These are phyloP conservation scores for Pythium myriotylum DNA, from an alignment of 352 stramenopile genomes.

Conservation along the genomic window DNA sequence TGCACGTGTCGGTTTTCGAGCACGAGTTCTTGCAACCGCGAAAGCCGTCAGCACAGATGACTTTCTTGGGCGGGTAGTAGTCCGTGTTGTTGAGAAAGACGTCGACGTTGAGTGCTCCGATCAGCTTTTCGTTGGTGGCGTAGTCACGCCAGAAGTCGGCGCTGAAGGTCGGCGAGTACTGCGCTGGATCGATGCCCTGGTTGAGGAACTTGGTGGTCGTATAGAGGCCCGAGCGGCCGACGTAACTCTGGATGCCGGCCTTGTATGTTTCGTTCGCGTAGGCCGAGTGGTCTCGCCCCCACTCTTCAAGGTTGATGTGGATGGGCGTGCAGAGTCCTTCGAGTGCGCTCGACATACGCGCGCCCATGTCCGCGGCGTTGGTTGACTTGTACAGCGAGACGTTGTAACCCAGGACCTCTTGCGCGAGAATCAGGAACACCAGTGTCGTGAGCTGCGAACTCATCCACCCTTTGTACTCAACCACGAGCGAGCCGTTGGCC, in stretches of 20 bases:
- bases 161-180: conserved; percentile 21
- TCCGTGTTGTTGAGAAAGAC: conserved; percentile 27
- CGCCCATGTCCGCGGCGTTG: background rate
- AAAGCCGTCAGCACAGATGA: conserved; percentile 28
- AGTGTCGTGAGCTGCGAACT: conserved; percentile 31
- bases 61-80: conserved; percentile 37
- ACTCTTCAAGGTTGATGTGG: conserved; percentile 45
- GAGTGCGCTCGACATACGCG: conserved; percentile 35
- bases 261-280: conserved; percentile 38
- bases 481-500: conserved; percentile 30
- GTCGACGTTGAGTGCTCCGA: conserved; percentile 17
- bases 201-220: conserved; percentile 43
- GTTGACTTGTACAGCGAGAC: conserved; percentile 13
- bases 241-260: conserved; percentile 31
- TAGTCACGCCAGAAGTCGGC: conserved; percentile 55
- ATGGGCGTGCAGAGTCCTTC: conserved; percentile 34
- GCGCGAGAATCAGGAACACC: conserved; percentile 36
- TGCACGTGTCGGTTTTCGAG: conserved; percentile 41
- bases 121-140: conserved; percentile 30
- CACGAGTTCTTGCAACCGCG: conserved; percentile 44
- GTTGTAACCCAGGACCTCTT: conserved; percentile 20
- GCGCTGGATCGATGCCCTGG: conserved; percentile 10
- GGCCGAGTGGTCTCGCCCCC: conserved; percentile 18
- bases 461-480: conserved; percentile 31
- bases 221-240: conserved; percentile 38